These are phyloP conservation scores for Lodderomyces metapsilosis DNA, from an alignment of 1,139 yeast species.

Conservation along the genomic window DNA sequence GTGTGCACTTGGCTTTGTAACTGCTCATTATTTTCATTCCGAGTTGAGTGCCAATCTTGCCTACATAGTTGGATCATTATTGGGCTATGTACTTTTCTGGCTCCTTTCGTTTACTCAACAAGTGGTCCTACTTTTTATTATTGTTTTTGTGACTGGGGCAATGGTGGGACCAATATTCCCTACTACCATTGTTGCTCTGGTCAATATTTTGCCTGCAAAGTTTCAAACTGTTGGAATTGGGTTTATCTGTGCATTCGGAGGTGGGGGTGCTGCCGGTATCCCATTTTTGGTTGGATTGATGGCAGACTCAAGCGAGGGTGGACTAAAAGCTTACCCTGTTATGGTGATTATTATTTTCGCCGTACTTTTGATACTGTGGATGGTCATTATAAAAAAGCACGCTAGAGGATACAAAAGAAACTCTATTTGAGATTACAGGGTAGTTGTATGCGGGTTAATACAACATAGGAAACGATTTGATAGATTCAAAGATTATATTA, in stretches of 20 bases:
- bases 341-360: conserved; percentile 27
- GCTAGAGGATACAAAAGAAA: conserved; percentile 18
- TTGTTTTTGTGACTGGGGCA: conserved; percentile 58
- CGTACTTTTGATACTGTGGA: conserved; percentile 29
- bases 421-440: conserved; percentile 12
- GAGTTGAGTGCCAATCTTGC: conserved; percentile 45
- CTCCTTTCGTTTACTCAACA: conserved; percentile 20
- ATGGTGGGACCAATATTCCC: conserved; percentile 83
- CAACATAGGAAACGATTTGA: background rate
- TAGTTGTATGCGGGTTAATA: conserved; percentile 1
- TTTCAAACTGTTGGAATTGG: conserved; percentile 72
- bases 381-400: conserved; percentile 20
- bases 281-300: conserved; percentile 62
- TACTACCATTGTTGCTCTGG: conserved; percentile 64
- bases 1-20: conserved; percentile 56
- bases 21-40: conserved; percentile 46
- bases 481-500: background rate
- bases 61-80: conserved; percentile 28
- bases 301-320: conserved; percentile 36
- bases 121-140: conserved; percentile 22
- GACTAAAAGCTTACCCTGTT: conserved; percentile 35
- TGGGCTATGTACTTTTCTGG: conserved; percentile 34
- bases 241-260: conserved; percentile 71
- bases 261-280: conserved; percentile 71
- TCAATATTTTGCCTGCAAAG: conserved; percentile 60